Percentiles rank a stretch among this genome's conserved stretches.
Evolutionary conservation across 2,329 filamentous ascomycete genomes (phyloP).

Genomic region (Apiospora saccharicola): DNA sequence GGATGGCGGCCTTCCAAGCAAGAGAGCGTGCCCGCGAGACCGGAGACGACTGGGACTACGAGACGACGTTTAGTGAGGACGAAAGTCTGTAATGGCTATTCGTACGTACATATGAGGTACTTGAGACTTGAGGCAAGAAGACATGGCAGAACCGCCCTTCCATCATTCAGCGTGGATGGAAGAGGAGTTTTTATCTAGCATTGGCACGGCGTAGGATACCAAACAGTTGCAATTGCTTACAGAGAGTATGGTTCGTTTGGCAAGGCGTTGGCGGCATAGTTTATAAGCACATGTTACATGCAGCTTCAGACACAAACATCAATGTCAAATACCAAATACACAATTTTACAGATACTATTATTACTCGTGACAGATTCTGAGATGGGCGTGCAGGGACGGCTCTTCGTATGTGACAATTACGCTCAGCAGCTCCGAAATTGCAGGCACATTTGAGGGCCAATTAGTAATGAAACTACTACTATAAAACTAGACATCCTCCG

Average conservation of each 20-base stretch:
- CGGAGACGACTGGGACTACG: constrained; percentile 47
- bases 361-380: not conserved
- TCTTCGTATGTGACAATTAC: too few species aligned
- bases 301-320: constrained; percentile 10
- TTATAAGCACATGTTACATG: constrained; percentile 7
- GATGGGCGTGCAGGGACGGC: too few species aligned
- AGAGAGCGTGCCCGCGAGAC: constrained; percentile 50
- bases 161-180: constrained; percentile 12
- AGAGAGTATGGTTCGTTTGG: constrained; percentile 12
- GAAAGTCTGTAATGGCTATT: not conserved
- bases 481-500: too few species aligned
- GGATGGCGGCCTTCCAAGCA: constrained; percentile 51
- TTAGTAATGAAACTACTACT: too few species aligned
- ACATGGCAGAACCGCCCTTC: not conserved
- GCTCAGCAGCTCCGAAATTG: too few species aligned
- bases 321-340: constrained; percentile 18
- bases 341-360: not conserved
- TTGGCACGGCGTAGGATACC: constrained; percentile 17
- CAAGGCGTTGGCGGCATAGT: constrained; percentile 19
- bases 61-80: constrained; percentile 38
- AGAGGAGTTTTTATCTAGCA: not conserved
- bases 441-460: too few species aligned
- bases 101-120: not conserved
- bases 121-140: not conserved
- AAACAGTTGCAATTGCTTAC: constrained; percentile 20